Evolutionary conservation across 768 basidiomycete species (phyloP), one percentile per base, ranked within the genome.

Genomic region (Peribolospora baueri): DNA sequence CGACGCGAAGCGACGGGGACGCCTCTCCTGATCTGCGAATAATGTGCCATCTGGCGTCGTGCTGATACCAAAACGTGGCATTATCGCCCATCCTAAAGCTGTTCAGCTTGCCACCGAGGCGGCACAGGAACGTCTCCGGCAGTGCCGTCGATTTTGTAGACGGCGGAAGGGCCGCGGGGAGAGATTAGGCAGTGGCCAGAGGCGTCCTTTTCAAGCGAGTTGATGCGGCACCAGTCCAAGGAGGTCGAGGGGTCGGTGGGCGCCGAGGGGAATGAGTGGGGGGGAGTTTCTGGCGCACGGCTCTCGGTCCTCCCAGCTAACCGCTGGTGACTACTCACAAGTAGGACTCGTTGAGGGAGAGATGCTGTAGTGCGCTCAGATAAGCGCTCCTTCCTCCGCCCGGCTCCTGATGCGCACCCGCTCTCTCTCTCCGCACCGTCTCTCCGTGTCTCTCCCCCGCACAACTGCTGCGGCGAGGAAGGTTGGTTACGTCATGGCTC

Each of bases 131-230:
- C 57, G 3, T 56, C 40, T 5, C 62, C 62, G 3, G 54, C 47
- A 3, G 45, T 14, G 8, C 60, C 58, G 25, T 60, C 56, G 54
- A 64, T 49, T 50, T 63, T 62, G 56, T 63, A 65, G 5, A 62
- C 39, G 3, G 65, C 59, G 47, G 63, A 60, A 25, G 59, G 60
- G 46, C 64, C 63, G 37, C 65, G 54, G 1, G 58, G 56, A 1
- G 60, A 61, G 58, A 64, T 54, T 10, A 65, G 53, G 54, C 60
- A 65, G 55, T 65, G 62, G 40, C 64, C 64, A 7, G 47, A 36
- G 7, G 46, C 48, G 42, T 65, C 61, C 41, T 60, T 61, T 6
- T 62, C 61, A 11, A 62, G 50, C 13, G 61, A 59, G 53, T 65
- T 65, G 54, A 65, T 58, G 51, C 64, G 63, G 46, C 62, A 48